Evolutionary conservation across 177 flowering plant species (phyloP).

Genomic region (Tripterygium wilfordii): DNA sequence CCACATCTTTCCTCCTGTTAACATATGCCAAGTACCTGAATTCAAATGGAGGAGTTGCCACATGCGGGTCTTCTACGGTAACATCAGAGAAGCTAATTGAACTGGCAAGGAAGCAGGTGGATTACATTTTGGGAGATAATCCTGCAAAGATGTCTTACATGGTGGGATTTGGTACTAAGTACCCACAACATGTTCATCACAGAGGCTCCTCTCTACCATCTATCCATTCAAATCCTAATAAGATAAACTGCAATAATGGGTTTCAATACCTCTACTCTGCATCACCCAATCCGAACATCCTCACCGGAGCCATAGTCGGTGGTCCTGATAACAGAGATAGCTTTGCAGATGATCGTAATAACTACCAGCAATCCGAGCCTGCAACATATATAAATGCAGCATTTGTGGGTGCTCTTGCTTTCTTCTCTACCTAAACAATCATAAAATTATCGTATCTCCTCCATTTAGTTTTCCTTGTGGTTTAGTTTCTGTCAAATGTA

Average conservation of each 20-base stretch:
- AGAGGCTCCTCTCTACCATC: conserved; percentile 90
- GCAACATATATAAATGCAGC: conserved; percentile 97
- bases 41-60: conserved; percentile 24
- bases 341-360: conserved; percentile 66
- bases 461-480: no score
- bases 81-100: conserved; percentile 43
- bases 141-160: conserved; percentile 82
- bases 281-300: conserved; percentile 75
- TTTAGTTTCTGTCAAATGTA: no score
- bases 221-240: conserved; percentile 44
- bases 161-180: conserved; percentile 82
- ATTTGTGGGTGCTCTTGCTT: conserved; percentile 82
- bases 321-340: conserved; percentile 72
- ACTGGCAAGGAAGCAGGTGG: conserved; percentile 75
- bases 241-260: conserved; percentile 59
- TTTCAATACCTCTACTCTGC: conserved; percentile 56
- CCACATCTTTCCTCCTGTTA: conserved; percentile 67
- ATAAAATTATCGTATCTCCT: no score
- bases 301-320: conserved; percentile 81
- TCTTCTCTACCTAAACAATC: conserved; percentile 35
- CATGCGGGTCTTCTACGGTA: conserved; percentile 51
- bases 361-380: conserved; percentile 86
- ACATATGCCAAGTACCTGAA: conserved; percentile 78
- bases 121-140: conserved; percentile 83
- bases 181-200: conserved; percentile 76